Percentiles rank a stretch among this genome's conserved stretches.
These are phyloP conservation scores for Plasmodium gaboni DNA, from an alignment of 169 alveolate genomes.

Conservation along the genomic window DNA sequence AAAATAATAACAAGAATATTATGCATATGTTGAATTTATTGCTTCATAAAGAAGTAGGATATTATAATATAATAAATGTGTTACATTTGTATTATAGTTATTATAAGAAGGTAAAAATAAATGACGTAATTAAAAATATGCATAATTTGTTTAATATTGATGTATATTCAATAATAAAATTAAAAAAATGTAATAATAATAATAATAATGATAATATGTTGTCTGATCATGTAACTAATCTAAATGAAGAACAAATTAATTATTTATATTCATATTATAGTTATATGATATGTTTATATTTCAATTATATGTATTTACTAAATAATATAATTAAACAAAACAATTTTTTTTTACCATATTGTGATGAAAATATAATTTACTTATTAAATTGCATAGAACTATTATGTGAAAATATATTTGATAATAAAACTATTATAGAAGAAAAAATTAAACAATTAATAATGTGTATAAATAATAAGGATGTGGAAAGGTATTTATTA, in stretches of 20 bases:
- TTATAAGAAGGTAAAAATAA: conserved; percentile 43
- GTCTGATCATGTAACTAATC: neutral
- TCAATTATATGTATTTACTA: conserved; percentile 35
- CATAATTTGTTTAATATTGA: neutral
- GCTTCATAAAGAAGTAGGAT: neutral
- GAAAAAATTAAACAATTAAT: conserved; percentile 18
- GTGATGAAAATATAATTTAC: conserved; percentile 7
- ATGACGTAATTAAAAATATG: conserved; percentile 34
- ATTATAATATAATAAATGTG: conserved; percentile 5
- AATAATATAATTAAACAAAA: conserved; percentile 34
- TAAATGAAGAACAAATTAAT: neutral
- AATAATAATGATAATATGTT: neutral
- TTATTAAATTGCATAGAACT: conserved; percentile 44
- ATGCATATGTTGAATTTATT: conserved; percentile 7
- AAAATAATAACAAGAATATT: conserved; percentile 26
- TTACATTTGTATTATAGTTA: conserved; percentile 20
- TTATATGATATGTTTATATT: conserved; percentile 53
- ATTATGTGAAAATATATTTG: conserved; percentile 61
- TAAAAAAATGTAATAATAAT: no score
- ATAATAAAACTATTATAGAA: conserved; percentile 9
- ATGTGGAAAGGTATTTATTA: conserved; percentile 35
- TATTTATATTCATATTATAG: neutral
- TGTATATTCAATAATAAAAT: no score
- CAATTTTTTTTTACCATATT: conserved; percentile 22
- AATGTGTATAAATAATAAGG: conserved; percentile 8